phyloP scores from a whole-genome alignment of 768 basidiomycete genomes.

The Albatrellus ellisii region DNA sequence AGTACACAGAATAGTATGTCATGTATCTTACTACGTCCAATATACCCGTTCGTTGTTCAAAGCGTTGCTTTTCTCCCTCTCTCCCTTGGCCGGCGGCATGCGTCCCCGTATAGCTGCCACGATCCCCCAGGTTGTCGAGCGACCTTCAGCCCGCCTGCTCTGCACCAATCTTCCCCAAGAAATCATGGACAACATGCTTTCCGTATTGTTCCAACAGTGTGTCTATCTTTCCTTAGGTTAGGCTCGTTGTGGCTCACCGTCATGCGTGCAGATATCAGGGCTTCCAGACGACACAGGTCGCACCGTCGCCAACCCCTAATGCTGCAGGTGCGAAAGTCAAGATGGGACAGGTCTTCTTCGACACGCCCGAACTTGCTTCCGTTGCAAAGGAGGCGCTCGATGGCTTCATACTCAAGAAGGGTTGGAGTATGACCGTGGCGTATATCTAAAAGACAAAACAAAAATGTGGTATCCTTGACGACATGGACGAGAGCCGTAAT shows the following conservation, averaged over 20 bases:
- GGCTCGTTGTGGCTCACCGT: neutral
- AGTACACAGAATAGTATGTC: constrained; percentile 32
- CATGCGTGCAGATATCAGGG: constrained; percentile 57
- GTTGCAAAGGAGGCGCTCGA: constrained; percentile 75
- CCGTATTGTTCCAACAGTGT: constrained; percentile 85
- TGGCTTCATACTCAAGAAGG: constrained; percentile 79
- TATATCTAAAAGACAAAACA: constrained; percentile 40
- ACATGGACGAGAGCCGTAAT: no score
- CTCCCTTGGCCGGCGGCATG: no score
- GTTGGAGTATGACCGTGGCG: constrained; percentile 70
- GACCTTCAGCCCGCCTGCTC: constrained; percentile 47
- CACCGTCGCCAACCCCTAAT: constrained; percentile 54
- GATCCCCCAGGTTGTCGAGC: constrained; percentile 5
- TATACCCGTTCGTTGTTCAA: constrained; percentile 4
- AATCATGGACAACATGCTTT: constrained; percentile 76
- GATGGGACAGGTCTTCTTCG: constrained; percentile 72
- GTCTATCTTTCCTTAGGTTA: constrained; percentile 21
- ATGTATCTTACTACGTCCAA: constrained; percentile 6
- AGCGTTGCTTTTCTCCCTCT: constrained; percentile 21
- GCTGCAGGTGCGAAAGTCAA: constrained; percentile 56
- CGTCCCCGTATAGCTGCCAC: no score
- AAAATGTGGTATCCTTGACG: no score
- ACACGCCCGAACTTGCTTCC: constrained; percentile 57
- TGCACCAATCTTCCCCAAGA: constrained; percentile 87
- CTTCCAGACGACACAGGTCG: constrained; percentile 58